These are phyloP conservation scores for Aspergillus asperescens DNA, from an alignment of 495 filamentous ascomycete genomes.

Conservation along the genomic window DNA sequence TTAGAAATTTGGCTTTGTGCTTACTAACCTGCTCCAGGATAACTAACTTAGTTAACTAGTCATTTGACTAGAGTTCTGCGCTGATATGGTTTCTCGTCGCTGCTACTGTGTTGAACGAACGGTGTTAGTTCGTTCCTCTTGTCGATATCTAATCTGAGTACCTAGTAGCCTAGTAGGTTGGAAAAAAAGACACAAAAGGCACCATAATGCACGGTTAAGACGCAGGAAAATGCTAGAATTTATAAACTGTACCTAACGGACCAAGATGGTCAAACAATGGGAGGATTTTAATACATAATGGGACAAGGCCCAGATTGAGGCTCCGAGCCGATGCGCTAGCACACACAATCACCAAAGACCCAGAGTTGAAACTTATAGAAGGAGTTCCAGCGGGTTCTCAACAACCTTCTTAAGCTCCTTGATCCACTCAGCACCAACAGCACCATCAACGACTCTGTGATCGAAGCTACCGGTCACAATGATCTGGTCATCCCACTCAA, in stretches of 20 bases:
- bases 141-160: too few relatives aligned
- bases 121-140: too few relatives aligned
- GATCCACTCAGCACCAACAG: constrained; percentile 96
- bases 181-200: too few relatives aligned
- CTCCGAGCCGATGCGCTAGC: constrained; percentile 18
- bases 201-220: neutral
- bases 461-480: constrained; percentile 92
- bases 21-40: too few relatives aligned
- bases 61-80: too few relatives aligned
- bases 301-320: constrained; percentile 21
- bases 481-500: constrained; percentile 98
- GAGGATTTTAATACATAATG: constrained; percentile 46
- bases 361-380: constrained; percentile 55
- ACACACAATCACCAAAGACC: constrained; percentile 7
- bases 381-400: constrained; percentile 91
- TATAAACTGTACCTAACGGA: constrained; percentile 33
- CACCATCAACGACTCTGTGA: constrained; percentile 91
- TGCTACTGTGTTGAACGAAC: too few relatives aligned
- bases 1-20: too few relatives aligned
- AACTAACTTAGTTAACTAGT: too few relatives aligned
- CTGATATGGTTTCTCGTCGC: too few relatives aligned
- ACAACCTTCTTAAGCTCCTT: constrained; percentile 93
- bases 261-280: constrained; percentile 20
- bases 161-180: too few relatives aligned
- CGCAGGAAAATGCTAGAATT: constrained; percentile 32